Evolutionary conservation across 768 basidiomycete genomes (phyloP).

Genomic region (Boletus sensibilis): DNA sequence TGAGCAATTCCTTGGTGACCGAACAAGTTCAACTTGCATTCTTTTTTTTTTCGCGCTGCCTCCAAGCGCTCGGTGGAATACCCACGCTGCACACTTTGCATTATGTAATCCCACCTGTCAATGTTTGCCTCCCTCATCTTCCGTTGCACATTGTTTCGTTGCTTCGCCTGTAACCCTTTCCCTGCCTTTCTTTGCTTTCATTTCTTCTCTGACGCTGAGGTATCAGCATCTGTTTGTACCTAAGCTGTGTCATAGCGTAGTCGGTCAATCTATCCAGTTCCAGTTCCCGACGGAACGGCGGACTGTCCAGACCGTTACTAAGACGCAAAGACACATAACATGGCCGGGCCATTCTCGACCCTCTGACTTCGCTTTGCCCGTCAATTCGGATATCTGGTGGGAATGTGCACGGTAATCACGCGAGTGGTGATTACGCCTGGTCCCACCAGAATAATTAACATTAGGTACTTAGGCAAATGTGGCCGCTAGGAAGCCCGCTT

Average conservation of each 20-base stretch:
- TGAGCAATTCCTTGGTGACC: neutral
- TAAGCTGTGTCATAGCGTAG: no score
- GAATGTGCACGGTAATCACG: conserved; percentile 3
- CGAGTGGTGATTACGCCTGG: neutral
- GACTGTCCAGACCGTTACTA: neutral
- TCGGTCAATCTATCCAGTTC: no score
- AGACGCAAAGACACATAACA: neutral
- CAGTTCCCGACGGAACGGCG: no score
- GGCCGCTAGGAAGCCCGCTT: neutral
- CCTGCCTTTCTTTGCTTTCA: no score
- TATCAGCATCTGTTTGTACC: no score
- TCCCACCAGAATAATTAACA: conserved; percentile 4
- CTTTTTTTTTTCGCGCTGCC: neutral
- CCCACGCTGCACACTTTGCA: neutral
- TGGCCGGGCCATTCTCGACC: neutral
- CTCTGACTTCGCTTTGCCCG: neutral
- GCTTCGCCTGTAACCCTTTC: no score
- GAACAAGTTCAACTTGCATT: conserved; percentile 3
- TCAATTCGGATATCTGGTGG: neutral
- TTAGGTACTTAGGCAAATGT: neutral
- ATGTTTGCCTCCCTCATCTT: neutral
- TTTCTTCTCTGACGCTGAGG: no score
- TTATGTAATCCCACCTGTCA: conserved; percentile 13
- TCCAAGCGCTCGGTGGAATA: neutral
- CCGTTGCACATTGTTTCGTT: no score